Evolutionary conservation across 1,139 yeast species (phyloP).

Genomic region (Saccharomyces hybrid): DNA sequence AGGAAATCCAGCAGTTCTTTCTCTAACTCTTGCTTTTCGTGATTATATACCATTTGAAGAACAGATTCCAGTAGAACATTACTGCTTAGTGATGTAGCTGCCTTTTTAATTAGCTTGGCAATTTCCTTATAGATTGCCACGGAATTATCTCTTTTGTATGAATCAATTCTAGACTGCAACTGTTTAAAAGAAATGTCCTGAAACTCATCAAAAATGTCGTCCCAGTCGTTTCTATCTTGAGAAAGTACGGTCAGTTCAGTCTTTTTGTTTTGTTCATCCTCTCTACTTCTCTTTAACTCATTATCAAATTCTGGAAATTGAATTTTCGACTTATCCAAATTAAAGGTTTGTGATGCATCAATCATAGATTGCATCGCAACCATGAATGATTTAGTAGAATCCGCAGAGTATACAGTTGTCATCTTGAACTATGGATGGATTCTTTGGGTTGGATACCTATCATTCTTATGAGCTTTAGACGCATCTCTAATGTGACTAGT

Average conservation of each 20-base stretch:
- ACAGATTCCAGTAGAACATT: constrained; percentile 30
- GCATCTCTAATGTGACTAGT: not conserved
- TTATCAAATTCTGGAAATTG: constrained; percentile 28
- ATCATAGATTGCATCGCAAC: constrained; percentile 67
- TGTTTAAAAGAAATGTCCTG: constrained; percentile 31
- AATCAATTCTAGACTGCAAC: constrained; percentile 24
- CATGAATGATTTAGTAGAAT: constrained; percentile 72
- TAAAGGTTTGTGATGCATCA: constrained; percentile 37
- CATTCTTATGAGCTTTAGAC: not conserved
- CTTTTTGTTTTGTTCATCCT: constrained; percentile 12
- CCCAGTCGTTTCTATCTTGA: constrained; percentile 33
- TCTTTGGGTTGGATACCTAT: not conserved
- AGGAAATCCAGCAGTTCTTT: constrained; percentile 69
- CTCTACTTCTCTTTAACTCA: constrained; percentile 21
- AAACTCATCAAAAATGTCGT: constrained; percentile 35
- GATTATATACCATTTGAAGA: constrained; percentile 22
- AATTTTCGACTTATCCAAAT: constrained; percentile 20
- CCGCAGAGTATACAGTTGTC: constrained; percentile 41
- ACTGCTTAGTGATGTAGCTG: constrained; percentile 15
- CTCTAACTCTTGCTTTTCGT: constrained; percentile 39
- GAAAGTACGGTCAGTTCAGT: constrained; percentile 25
- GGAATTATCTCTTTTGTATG: constrained; percentile 33
- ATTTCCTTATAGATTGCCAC: constrained; percentile 33
- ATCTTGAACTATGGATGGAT: constrained; percentile 12
- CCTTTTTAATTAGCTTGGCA: constrained; percentile 21